Percentiles rank a stretch among this genome's conserved stretches.
Evolutionary conservation across 495 filamentous ascomycete species (phyloP).

Genomic region (Podospora conica): DNA sequence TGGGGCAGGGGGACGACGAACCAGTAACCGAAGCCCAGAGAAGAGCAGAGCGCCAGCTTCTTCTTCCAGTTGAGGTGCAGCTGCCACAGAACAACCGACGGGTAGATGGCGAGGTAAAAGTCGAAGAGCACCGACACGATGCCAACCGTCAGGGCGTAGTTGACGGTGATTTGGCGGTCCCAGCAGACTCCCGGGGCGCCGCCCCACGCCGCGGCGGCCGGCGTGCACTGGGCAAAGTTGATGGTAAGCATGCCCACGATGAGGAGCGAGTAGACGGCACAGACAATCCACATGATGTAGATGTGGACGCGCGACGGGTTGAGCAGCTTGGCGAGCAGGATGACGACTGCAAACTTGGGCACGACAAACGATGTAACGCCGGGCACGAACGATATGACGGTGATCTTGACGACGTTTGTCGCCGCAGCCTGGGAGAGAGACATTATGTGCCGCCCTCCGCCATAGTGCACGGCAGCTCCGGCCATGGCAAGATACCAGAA

Average conservation of each 20-base stretch:
- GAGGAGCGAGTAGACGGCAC: conserved; percentile 10
- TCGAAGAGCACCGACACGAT: conserved; percentile 19
- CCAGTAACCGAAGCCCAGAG: conserved; percentile 11
- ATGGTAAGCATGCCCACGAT: conserved; percentile 13
- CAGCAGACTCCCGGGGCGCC: conserved; percentile 10
- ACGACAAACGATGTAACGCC: conserved; percentile 20
- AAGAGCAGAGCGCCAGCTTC: conserved; percentile 17
- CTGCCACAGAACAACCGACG: conserved; percentile 12
- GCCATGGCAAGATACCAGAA: conserved; percentile 16
- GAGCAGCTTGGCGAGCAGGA: conserved; percentile 20
- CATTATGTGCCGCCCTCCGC: conserved; percentile 14
- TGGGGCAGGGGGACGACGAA: neutral
- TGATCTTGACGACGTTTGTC: conserved; percentile 11
- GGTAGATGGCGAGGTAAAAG: conserved; percentile 24
- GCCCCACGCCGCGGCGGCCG: conserved; percentile 17
- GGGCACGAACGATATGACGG: conserved; percentile 22
- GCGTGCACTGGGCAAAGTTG: conserved; percentile 24
- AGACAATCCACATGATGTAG: conserved; percentile 18
- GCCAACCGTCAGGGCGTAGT: conserved; percentile 15
- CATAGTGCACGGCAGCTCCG: conserved; percentile 11
- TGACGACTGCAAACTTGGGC: conserved; percentile 25
- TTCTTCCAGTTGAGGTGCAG: conserved; percentile 18
- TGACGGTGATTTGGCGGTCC: conserved; percentile 14
- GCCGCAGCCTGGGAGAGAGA: conserved; percentile 6
- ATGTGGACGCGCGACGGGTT: conserved; percentile 12